These are phyloP conservation scores for Aspergillus awamori DNA, from an alignment of 2,329 filamentous ascomycete species.

Conservation along the genomic window DNA sequence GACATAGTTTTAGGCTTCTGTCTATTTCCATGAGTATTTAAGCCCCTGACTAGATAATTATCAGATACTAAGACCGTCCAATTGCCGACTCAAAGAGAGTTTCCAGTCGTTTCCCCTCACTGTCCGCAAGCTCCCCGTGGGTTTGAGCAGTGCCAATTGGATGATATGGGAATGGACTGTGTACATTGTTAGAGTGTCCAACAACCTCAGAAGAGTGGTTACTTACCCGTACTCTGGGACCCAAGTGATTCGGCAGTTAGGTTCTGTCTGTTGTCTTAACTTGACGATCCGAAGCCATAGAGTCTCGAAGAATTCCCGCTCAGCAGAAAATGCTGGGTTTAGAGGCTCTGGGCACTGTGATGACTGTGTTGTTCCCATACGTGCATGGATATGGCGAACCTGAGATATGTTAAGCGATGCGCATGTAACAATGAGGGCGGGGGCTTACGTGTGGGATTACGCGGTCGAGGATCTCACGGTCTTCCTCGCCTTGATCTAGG, in stretches of 20 bases:
- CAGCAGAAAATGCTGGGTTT: constrained; percentile 31
- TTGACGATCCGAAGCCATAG: constrained; percentile 23
- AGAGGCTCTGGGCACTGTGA: constrained; percentile 42
- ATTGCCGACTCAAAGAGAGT: constrained; percentile 14
- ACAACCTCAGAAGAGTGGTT: too few species aligned
- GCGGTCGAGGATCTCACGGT: constrained; percentile 21
- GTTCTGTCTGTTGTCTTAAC: constrained; percentile 4
- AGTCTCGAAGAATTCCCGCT: constrained; percentile 38
- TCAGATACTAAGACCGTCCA: neutral
- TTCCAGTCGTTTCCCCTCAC: constrained; percentile 23
- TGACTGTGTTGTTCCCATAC: constrained; percentile 42
- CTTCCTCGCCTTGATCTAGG: constrained; percentile 23
- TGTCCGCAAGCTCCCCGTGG: constrained; percentile 24
- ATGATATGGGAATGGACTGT: constrained; percentile 29
- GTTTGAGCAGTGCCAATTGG: constrained; percentile 21
- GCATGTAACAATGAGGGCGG: too few species aligned
- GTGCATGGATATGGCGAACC: constrained; percentile 41
- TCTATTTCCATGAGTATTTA: too few species aligned
- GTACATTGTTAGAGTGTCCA: neutral
- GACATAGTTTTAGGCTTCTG: too few species aligned
- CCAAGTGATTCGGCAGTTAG: constrained; percentile 10
- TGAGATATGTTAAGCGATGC: constrained; percentile 8
- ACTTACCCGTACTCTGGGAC: constrained; percentile 21
- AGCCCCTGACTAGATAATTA: too few species aligned
- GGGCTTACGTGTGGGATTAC: constrained; percentile 36